Conservation (phyloP, 306 rosid genomes). For the Gastrolobium villosum region DNA sequence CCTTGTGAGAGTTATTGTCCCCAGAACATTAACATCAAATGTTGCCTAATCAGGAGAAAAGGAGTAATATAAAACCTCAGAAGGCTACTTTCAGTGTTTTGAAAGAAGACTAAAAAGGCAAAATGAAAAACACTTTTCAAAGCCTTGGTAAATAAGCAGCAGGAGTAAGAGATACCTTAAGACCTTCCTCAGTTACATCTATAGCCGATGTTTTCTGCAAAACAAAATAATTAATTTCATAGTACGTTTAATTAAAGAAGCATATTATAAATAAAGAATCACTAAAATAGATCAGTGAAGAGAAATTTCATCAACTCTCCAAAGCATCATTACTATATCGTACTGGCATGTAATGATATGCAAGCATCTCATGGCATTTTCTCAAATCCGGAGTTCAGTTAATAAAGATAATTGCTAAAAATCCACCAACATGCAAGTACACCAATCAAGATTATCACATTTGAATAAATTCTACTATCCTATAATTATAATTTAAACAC, state of each 20-base stretch:
- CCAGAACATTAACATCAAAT: slow-evolving; percentile 89
- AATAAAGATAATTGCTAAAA: slow-evolving; percentile 28
- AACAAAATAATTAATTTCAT: slow-evolving; percentile 37
- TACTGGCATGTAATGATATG: slow-evolving; percentile 23
- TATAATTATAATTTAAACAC: not conserved
- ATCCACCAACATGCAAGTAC: slow-evolving; percentile 2
- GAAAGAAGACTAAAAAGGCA: not conserved
- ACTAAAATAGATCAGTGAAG: slow-evolving; percentile 1
- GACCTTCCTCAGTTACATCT: slow-evolving; percentile 76
- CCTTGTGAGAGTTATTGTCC: slow-evolving; percentile 88
- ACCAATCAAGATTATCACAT: slow-evolving; percentile 31
- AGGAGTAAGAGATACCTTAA: slow-evolving; percentile 67
- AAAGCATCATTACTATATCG: not conserved
- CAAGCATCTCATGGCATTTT: slow-evolving; percentile 23
- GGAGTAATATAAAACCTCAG: slow-evolving; percentile 40
- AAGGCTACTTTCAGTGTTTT: slow-evolving; percentile 35
- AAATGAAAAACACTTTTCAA: not conserved
- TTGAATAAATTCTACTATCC: slow-evolving; percentile 12
- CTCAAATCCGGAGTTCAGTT: slow-evolving; percentile 16
- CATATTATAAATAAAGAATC: slow-evolving; percentile 7
- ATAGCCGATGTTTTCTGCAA: slow-evolving; percentile 82
- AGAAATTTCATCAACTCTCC: slow-evolving; percentile 25
- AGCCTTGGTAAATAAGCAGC: slow-evolving; percentile 25
- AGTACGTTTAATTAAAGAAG: slow-evolving; percentile 1
- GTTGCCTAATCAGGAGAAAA: slow-evolving; percentile 68